Conservation (phyloP, 805 yeast species). For the Alloascoidea hylecoeti region DNA sequence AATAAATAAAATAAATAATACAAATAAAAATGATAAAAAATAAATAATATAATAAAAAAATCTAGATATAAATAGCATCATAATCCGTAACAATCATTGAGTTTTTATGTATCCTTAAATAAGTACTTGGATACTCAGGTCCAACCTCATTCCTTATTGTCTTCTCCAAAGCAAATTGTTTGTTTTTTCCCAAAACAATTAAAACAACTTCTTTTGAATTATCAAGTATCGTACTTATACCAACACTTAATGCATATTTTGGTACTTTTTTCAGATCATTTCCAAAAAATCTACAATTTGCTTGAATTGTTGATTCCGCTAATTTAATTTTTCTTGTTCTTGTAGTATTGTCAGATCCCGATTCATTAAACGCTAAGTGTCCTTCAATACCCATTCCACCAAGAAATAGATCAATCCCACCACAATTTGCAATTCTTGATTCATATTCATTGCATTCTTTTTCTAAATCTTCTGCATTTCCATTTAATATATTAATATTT, state of each 20-base stretch:
- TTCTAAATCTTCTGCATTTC: slow-evolving; percentile 29
- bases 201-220: slow-evolving; percentile 37
- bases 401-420: slow-evolving; percentile 36
- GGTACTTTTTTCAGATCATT: slow-evolving; percentile 34
- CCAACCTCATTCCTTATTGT: slow-evolving; percentile 27
- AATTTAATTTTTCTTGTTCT: slow-evolving; percentile 31
- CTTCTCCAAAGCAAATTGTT: slow-evolving; percentile 30
- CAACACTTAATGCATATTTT: slow-evolving; percentile 34
- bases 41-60: no score
- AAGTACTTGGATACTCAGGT: slow-evolving; percentile 32
- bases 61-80: slow-evolving; percentile 25
- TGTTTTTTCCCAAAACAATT: slow-evolving; percentile 33
- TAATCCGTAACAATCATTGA: slow-evolving; percentile 28
- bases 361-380: slow-evolving; percentile 46
- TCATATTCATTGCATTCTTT: slow-evolving; percentile 35
- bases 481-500: slow-evolving; percentile 40
- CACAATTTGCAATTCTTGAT: slow-evolving; percentile 28
- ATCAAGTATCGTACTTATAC: slow-evolving; percentile 41
- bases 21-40: no score
- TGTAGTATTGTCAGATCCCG: slow-evolving; percentile 32
- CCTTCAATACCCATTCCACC: slow-evolving; percentile 54
- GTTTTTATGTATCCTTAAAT: slow-evolving; percentile 30
- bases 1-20: no score
- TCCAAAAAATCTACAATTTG: slow-evolving; percentile 38
- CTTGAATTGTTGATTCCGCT: slow-evolving; percentile 34